Base-by-base conservation (phyloP, 495 filamentous ascomycete genomes). In the Aspergillus heteromorphus region DNA sequence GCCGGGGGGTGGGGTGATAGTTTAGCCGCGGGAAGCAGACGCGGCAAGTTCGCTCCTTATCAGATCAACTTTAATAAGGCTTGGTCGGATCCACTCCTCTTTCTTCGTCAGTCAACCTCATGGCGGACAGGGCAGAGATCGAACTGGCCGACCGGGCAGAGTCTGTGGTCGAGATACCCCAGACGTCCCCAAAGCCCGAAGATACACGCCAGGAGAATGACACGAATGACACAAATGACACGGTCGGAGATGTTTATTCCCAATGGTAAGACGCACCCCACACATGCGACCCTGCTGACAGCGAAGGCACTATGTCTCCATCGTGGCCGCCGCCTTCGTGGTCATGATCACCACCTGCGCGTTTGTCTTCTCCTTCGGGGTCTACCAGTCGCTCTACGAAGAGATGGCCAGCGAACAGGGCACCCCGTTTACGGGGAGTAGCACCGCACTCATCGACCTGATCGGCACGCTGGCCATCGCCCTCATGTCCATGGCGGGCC, bases 341-440 rank as follows among this genome's bases (percentile, higher is more conserved):
- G 63, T 67, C 19, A 72, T 70, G 57, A 70, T 74, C 56, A 74
- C 73, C 43, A 68, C 69, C 41, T 77, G 71, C 54, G 68, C 69
- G 4, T 65, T 74, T 45, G 68, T 73, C 40, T 76, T 77, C 58
- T 59, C 74, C 8, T 77, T 71, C 50, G 74, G 74, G 14, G 69
- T 75, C 19, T 77, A 73, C 48, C 73, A 76, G 60, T 73, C 66
- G 2, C 66, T 76, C 23, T 77, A 75, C 45, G 67, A 76, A 51
- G 63, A 73, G 49, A 61, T 75, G 62, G 65, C 66, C 38, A 58
- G 56, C 29, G 45, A 64, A 20, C 36, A 61, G 9, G 47, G 49
- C 23, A 67, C 62, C 0, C 73, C 73, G 9, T 76, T 76, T 51
- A 66, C 61, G 2, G 66, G 65, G n/a, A 61, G 63, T n/a, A 68